These are phyloP conservation scores for Alnus rubra DNA, from an alignment of 306 rosid genomes.

Conservation along the genomic window DNA sequence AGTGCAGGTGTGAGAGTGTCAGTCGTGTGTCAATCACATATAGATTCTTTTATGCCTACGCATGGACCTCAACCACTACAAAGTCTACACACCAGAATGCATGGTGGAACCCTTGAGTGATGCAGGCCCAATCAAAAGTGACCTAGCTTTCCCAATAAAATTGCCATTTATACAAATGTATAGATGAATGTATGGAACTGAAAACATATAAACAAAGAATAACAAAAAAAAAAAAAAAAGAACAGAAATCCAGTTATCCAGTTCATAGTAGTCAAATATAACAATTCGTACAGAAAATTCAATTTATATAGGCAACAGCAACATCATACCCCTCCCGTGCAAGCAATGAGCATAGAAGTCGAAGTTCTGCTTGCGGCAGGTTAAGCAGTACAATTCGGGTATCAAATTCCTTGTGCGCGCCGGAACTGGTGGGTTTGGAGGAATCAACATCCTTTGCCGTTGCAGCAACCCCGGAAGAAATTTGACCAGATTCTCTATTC, in stretches of 20 bases:
- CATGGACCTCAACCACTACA: background rate
- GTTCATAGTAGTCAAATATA: background rate
- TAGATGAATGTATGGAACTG: background rate
- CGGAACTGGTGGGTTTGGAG: slow-evolving; percentile 52
- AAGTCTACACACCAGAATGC: background rate
- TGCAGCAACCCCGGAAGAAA: slow-evolving; percentile 45
- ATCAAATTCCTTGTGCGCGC: slow-evolving; percentile 45
- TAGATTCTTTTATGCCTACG: background rate
- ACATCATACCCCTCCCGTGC: slow-evolving; percentile 90
- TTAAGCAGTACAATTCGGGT: slow-evolving; percentile 54
- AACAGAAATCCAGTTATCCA: background rate
- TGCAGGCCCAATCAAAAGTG: background rate
- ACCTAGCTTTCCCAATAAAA: background rate
- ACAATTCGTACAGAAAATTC: slow-evolving; percentile 9
- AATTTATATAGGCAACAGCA: slow-evolving; percentile 15
- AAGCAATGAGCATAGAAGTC: slow-evolving; percentile 87
- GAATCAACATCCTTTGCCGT: slow-evolving; percentile 45
- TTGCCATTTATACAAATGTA: background rate
- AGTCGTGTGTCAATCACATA: background rate
- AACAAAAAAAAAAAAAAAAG: background rate
- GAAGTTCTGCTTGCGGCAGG: slow-evolving; percentile 83
- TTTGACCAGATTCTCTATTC: slow-evolving; percentile 52
- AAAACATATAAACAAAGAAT: background rate
- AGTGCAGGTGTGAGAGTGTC: background rate
- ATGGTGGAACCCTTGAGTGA: background rate